Evolutionary conservation across 2,329 filamentous ascomycete species (phyloP), one percentile per base, ranked within the genome.

Genomic region (Anthostomella pinea): DNA sequence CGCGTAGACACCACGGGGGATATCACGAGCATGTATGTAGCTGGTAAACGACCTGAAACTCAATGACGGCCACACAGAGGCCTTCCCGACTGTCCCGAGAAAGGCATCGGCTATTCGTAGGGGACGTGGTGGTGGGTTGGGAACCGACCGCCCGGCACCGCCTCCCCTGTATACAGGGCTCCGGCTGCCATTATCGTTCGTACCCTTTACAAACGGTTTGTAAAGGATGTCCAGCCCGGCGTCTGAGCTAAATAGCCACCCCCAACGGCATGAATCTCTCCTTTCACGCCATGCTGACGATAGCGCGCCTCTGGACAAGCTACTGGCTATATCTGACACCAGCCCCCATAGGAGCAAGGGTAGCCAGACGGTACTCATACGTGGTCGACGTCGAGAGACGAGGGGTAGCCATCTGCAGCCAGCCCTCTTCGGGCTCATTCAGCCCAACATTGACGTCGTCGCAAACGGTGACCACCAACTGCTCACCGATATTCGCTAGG

Each of bases 361-460:
- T 43, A 34, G 35, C 32, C 45, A 30, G 39, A 47, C 44, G 41
- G 45, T 48, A 50, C 45, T 45, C 47, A 50, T 46, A 46, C 45
- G 45, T 40, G 42, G 47, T 44, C 40, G 40, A 46, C 45, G 47
- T 46, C 45, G 45, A 50, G 45, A 46, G 36, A 45, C 46, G 46
- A 49, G 46, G 46, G 46, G 46, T 49, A 47, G 46, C 37, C 15
- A 48, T 48, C 47, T 50, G 47, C 47, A 50, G 35, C 38, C 39
- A 48, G 40, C 47, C 42, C 43, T 33, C 46, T 50, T 36, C 31
- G 47, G 47, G 18, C 16, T 39, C 41, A 46, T 42, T 39, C 45
- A 45, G 42, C 36, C 45, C 40, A 44, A 48, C 42, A 39, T 48
- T 50, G 47, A 50, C 47, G 45, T 50, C 47, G 46, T 48, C 43